Evolutionary conservation across 148 eudicot genomes (phyloP).

Genomic region (Camellia sinensis): DNA sequence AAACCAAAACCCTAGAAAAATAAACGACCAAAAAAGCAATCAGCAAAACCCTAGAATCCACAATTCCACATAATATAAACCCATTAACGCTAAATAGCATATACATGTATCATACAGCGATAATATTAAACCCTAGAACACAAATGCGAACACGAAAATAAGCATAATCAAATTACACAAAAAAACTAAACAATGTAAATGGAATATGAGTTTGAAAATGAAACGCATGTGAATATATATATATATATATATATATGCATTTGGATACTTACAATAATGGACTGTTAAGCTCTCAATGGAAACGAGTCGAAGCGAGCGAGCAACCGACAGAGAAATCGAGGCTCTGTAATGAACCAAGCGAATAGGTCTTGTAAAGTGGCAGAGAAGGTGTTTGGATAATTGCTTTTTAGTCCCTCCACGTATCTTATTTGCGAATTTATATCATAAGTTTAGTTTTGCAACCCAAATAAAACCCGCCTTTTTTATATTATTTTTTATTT

Average conservation of each 20-base stretch:
- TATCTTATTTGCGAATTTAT: neutral
- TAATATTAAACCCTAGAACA: neutral
- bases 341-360: neutral
- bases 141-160: neutral
- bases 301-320: neutral
- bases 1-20: neutral
- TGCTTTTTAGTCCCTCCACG: slow-evolving; percentile 2
- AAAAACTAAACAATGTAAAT: neutral
- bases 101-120: neutral
- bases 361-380: neutral
- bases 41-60: neutral
- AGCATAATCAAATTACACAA: neutral
- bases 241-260: neutral
- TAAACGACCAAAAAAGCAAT: neutral
- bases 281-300: neutral
- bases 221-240: neutral
- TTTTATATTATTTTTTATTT: too few relatives aligned
- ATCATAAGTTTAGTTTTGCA: neutral
- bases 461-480: neutral
- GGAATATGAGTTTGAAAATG: neutral
- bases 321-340: neutral
- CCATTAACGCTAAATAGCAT: neutral
- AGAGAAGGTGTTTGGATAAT: slow-evolving; percentile 18
- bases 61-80: neutral
- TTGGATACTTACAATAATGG: neutral